phyloP scores from a whole-genome alignment of 192 early-diverging fungal species.

The Diversispora eburnea region DNA sequence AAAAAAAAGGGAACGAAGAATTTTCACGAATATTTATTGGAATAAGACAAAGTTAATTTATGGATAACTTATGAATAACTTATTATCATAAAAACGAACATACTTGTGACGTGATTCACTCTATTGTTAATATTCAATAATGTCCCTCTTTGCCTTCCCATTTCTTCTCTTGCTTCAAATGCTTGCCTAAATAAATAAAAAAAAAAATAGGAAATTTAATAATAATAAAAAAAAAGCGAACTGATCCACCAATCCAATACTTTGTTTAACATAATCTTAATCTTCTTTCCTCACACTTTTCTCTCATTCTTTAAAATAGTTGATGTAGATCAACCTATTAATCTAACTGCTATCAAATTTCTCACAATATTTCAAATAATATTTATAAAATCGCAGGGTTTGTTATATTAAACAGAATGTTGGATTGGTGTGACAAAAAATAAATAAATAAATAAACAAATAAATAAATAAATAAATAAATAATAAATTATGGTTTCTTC shows the following conservation, averaged over 20 bases:
- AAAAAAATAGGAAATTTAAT: no score
- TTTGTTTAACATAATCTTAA: conserved; percentile 6
- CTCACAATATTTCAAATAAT: no score
- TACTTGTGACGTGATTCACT: conserved; percentile 56
- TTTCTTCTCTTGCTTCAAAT: conserved; percentile 61
- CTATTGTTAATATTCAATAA: conserved; percentile 53
- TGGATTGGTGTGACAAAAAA: neutral
- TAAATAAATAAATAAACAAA: neutral
- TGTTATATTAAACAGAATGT: no score
- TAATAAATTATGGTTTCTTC: neutral
- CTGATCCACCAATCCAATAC: neutral
- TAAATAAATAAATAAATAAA: neutral
- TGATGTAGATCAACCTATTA: neutral
- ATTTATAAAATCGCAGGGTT: no score
- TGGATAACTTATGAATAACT: neutral
- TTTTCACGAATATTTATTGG: neutral
- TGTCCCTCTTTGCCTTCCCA: conserved; percentile 58
- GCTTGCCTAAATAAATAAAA: conserved; percentile 56
- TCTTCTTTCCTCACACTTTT: neutral
- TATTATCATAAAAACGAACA: conserved; percentile 5
- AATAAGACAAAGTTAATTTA: neutral
- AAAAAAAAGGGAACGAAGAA: neutral
- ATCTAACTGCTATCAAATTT: neutral
- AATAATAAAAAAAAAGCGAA: no score
- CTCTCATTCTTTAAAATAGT: neutral